Percentiles rank a stretch among this genome's conserved stretches.
These are phyloP conservation scores for Lojkania enalia DNA, from an alignment of 2,329 filamentous ascomycete genomes.

Conservation along the genomic window DNA sequence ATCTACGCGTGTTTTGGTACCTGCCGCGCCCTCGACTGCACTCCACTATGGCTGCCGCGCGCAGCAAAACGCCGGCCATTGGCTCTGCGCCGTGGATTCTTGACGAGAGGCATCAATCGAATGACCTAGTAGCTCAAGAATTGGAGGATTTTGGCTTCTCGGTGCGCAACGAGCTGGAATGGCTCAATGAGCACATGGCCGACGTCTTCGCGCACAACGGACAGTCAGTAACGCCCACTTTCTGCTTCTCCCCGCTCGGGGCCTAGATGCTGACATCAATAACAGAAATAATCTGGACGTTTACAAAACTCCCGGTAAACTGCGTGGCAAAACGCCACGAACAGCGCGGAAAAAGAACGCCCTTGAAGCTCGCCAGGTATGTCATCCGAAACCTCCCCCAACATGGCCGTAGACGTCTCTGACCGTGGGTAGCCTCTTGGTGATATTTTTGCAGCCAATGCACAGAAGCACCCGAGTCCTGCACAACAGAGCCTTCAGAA, in stretches of 20 bases:
- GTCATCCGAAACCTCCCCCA: constrained; percentile 52
- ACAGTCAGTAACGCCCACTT: constrained; percentile 65
- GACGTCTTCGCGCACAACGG: constrained; percentile 87
- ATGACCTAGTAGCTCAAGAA: constrained; percentile 76
- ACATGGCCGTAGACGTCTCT: constrained; percentile 8
- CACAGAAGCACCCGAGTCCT: constrained; percentile 53
- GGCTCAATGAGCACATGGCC: constrained; percentile 98
- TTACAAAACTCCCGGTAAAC: constrained; percentile 90
- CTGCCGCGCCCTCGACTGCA: constrained; percentile 10
- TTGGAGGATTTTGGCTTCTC: constrained; percentile 92
- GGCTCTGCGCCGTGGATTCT: constrained; percentile 85
- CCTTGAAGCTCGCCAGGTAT: constrained; percentile 66
- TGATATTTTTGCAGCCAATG: constrained; percentile 53
- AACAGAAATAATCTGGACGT: constrained; percentile 84
- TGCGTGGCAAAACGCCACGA: constrained; percentile 79
- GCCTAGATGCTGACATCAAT: constrained; percentile 27
- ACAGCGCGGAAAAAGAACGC: constrained; percentile 66
- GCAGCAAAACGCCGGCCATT: constrained; percentile 57
- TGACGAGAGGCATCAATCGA: constrained; percentile 78
- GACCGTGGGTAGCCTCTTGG: constrained; percentile 49
- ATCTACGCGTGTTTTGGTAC: constrained; percentile 28
- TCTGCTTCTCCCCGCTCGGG: constrained; percentile 3
- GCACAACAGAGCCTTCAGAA: constrained; percentile 57
- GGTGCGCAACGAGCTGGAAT: constrained; percentile 91
- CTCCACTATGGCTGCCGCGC: constrained; percentile 34